These are phyloP conservation scores for Leptographium procerum DNA, from an alignment of 2,329 filamentous ascomycete genomes.

Conservation along the genomic window DNA sequence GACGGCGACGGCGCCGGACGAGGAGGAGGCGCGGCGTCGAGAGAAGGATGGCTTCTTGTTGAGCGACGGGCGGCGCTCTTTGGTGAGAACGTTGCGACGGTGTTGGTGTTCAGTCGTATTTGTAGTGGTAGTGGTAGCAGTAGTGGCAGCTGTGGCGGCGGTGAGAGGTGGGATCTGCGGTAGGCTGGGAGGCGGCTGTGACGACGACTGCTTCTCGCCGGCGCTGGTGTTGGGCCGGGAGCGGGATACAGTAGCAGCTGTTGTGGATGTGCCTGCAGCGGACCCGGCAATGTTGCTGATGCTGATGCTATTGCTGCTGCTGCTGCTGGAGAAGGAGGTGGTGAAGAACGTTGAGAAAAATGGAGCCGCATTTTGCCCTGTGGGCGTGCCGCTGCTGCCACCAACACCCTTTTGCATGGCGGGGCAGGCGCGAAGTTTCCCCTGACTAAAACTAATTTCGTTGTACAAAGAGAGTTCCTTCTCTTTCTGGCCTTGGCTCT, in stretches of 20 bases:
- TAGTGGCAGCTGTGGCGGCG: too few species aligned
- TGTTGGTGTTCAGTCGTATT: slow-evolving; percentile 9
- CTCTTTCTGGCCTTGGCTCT: neutral
- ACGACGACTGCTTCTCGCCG: slow-evolving; percentile 15
- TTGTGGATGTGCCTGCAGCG: neutral
- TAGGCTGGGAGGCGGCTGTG: slow-evolving; percentile 11
- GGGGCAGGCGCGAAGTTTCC: neutral
- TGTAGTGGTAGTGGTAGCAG: too few species aligned
- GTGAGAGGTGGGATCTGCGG: slow-evolving; percentile 9
- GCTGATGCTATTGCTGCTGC: slow-evolving; percentile 5
- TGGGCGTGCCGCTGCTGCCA: neutral
- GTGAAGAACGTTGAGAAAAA: neutral
- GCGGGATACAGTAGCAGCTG: slow-evolving; percentile 4
- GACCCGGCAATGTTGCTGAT: slow-evolving; percentile 2
- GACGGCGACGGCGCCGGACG: slow-evolving; percentile 15
- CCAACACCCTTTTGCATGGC: neutral
- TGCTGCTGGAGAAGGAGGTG: neutral
- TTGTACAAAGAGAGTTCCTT: neutral
- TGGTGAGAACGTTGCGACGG: slow-evolving; percentile 22
- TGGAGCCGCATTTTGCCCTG: neutral
- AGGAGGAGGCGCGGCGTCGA: slow-evolving; percentile 26
- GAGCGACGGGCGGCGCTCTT: slow-evolving; percentile 42
- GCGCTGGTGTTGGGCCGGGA: slow-evolving; percentile 23
- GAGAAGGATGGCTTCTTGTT: slow-evolving; percentile 42
- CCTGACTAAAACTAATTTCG: neutral